Conservation (phyloP, 2,329 filamentous ascomycete genomes). For the Cyclaneusma minus region DNA sequence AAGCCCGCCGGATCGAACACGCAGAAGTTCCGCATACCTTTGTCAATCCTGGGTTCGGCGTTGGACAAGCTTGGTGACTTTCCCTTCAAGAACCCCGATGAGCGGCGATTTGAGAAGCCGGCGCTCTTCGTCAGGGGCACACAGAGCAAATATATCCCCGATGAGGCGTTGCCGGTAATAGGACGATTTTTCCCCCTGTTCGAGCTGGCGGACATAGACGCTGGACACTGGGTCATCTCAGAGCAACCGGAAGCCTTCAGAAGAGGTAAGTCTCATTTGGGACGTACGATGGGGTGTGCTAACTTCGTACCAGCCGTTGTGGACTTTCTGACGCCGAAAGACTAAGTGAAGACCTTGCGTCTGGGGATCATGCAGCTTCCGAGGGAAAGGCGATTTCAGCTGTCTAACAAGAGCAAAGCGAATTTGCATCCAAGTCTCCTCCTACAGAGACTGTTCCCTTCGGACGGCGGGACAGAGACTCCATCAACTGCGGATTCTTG, state of each 20-base stretch:
- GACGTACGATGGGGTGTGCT: constrained; percentile 1
- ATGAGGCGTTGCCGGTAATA: constrained; percentile 66
- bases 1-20: constrained; percentile 32
- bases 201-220: constrained; percentile 55
- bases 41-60: constrained; percentile 50
- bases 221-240: constrained; percentile 81
- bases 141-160: constrained; percentile 61
- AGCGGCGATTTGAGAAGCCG: constrained; percentile 55
- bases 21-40: constrained; percentile 65
- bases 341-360: constrained; percentile 22
- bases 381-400: constrained; percentile 1
- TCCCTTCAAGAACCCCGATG: constrained; percentile 61
- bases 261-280: constrained; percentile 35
- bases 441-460: constrained; percentile 14
- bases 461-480: neutral
- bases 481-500: constrained; percentile 26
- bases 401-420: constrained; percentile 13
- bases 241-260: constrained; percentile 71
- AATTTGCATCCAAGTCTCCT: constrained; percentile 5
- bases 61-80: constrained; percentile 75
- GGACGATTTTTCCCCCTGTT: constrained; percentile 74
- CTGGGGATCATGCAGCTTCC: constrained; percentile 3
- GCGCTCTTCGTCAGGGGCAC: constrained; percentile 72
- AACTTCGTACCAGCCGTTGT: constrained; percentile 37
- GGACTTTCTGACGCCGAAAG: constrained; percentile 38